A percentile compares a stretch with the other conserved stretches of the same genome.
These are phyloP conservation scores for Miamiensis avidus DNA, from an alignment of 169 alveolate genomes.

Conservation along the genomic window DNA sequence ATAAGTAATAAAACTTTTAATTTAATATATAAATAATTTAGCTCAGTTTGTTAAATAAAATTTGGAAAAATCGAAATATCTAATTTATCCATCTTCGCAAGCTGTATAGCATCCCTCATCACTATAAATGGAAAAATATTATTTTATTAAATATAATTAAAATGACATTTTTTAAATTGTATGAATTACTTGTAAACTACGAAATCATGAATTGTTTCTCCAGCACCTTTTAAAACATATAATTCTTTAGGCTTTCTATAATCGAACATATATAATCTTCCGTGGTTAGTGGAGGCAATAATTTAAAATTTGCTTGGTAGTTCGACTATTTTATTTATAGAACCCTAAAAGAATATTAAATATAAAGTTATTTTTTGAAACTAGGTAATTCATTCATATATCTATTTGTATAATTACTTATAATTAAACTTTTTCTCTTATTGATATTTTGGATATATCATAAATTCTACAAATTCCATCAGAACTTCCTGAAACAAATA, in stretches of 20 bases:
- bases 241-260: not conserved
- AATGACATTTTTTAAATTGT: too few species aligned
- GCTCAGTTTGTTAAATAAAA: too few species aligned
- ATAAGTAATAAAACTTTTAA: too few species aligned
- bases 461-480: slow-evolving; percentile 22
- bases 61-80: not conserved
- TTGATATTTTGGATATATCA: slow-evolving; percentile 6
- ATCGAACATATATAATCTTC: not conserved
- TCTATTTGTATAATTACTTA: not conserved
- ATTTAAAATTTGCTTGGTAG: not conserved
- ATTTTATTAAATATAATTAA: too few species aligned
- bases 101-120: not conserved
- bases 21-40: too few species aligned
- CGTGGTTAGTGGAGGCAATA: not conserved
- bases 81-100: not conserved
- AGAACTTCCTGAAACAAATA: slow-evolving; percentile 14
- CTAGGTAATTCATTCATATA: too few species aligned
- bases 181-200: not conserved
- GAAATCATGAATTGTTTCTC: not conserved
- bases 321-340: not conserved
- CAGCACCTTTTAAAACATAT: not conserved
- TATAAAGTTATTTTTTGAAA: too few species aligned
- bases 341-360: not conserved
- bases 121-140: not conserved
- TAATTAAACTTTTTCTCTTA: slow-evolving; percentile 6